A percentile compares a stretch with the other conserved stretches of the same genome.
Conservation (phyloP, 2,329 filamentous ascomycete genomes). For the Calonectria leucothoes region DNA sequence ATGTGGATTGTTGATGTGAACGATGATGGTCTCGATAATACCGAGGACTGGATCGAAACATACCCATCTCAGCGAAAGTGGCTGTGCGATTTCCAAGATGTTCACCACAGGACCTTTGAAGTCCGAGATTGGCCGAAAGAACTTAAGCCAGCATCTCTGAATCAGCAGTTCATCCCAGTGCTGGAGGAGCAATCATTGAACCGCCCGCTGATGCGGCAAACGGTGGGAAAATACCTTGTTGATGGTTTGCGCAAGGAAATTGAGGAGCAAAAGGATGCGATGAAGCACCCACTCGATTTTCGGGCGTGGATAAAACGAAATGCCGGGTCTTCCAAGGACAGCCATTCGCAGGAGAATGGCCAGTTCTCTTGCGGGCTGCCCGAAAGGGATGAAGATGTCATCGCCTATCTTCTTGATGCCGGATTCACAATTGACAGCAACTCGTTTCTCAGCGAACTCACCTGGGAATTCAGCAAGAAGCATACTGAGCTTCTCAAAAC, state of each 20-base stretch:
- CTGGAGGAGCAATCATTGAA: constrained; percentile 68
- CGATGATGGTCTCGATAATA: constrained; percentile 52
- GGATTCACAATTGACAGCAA: constrained; percentile 68
- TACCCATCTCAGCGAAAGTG: constrained; percentile 78
- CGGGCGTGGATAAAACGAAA: constrained; percentile 65
- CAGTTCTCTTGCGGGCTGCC: constrained; percentile 64
- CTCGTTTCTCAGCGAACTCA: constrained; percentile 60
- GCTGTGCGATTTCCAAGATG: constrained; percentile 59
- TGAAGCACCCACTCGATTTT: constrained; percentile 62
- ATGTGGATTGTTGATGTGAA: constrained; percentile 75
- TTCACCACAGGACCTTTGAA: constrained; percentile 72
- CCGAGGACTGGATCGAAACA: constrained; percentile 72
- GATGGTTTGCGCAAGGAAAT: constrained; percentile 64
- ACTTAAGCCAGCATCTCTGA: constrained; percentile 64
- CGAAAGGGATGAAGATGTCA: constrained; percentile 58
- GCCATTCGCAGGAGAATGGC: constrained; percentile 53
- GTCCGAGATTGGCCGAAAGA: constrained; percentile 58
- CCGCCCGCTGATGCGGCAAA: constrained; percentile 57
- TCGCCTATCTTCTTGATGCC: constrained; percentile 66
- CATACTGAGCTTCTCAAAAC: constrained; percentile 66
- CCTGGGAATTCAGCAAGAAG: constrained; percentile 58
- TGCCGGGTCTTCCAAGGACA: constrained; percentile 46
- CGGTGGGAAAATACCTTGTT: constrained; percentile 61
- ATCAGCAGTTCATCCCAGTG: constrained; percentile 77
- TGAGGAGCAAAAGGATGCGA: constrained; percentile 60